Conservation (phyloP, 1,284 basidiomycete genomes). For the Amylostereum areolatum region DNA sequence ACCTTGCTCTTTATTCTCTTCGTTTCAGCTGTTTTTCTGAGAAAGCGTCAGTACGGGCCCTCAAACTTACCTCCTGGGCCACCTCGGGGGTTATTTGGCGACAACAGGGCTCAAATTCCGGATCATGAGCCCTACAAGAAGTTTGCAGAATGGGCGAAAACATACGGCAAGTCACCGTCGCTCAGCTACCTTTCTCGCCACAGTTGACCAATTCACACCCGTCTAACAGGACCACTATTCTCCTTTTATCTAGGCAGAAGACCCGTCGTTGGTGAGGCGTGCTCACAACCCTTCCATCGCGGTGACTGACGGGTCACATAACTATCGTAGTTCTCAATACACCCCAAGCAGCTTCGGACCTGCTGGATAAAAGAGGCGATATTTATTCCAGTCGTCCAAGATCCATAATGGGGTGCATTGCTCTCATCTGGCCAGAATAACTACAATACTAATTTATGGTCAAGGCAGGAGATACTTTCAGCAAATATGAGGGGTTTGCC, state of each 20-base stretch:
- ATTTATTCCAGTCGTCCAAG: conserved; percentile 4
- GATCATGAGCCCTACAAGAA: not conserved
- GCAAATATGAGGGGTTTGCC: not conserved
- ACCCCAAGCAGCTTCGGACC: conserved; percentile 1
- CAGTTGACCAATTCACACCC: not conserved
- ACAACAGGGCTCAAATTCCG: no score
- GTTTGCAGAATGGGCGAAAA: not conserved
- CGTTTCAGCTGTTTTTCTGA: no score
- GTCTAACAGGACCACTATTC: not conserved
- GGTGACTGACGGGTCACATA: not conserved
- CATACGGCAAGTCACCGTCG: not conserved
- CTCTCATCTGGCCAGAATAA: not conserved
- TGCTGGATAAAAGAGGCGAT: conserved; percentile 4
- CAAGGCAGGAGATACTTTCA: not conserved
- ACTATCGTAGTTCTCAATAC: conserved; percentile 2
- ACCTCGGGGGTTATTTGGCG: no score
- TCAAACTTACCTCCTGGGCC: no score
- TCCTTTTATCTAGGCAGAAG: not conserved
- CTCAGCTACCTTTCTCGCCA: not conserved
- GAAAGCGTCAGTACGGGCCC: no score
- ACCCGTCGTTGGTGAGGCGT: not conserved
- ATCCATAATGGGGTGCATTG: not conserved
- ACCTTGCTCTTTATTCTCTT: no score
- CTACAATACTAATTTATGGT: not conserved
- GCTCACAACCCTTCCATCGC: not conserved